These are phyloP conservation scores for Cystoderma amianthinum DNA, from an alignment of 768 basidiomycete species.

Conservation along the genomic window DNA sequence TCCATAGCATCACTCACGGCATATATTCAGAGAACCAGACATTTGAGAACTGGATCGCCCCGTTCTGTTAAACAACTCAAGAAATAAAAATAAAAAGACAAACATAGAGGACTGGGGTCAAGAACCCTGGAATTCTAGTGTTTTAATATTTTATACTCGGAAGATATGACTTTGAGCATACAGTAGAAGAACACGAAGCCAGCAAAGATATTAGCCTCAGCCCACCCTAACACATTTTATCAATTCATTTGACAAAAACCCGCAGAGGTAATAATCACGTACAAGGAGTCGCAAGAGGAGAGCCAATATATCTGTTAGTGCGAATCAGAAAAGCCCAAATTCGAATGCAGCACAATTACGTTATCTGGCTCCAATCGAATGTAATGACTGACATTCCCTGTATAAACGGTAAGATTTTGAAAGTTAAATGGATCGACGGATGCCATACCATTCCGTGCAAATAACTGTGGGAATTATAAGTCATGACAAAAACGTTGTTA, in stretches of 20 bases:
- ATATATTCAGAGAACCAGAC: conserved; percentile 47
- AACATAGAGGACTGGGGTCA: conserved; percentile 51
- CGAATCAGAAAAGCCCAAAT: not conserved
- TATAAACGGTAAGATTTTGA: conserved; percentile 4
- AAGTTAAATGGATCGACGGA: conserved; percentile 52
- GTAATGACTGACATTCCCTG: conserved; percentile 38
- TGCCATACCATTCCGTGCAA: conserved; percentile 41
- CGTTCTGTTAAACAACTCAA: not conserved
- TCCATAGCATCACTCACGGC: too few relatives aligned
- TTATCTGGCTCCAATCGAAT: conserved; percentile 56
- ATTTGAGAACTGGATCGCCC: conserved; percentile 45
- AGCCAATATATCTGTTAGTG: conserved; percentile 32
- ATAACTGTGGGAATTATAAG: too few relatives aligned
- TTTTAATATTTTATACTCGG: not conserved
- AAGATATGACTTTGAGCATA: conserved; percentile 10
- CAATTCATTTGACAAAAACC: not conserved
- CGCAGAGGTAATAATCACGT: conserved; percentile 1
- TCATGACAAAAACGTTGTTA: too few relatives aligned
- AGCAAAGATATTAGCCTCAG: conserved; percentile 55
- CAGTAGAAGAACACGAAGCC: conserved; percentile 66
- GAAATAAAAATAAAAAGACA: conserved; percentile 9
- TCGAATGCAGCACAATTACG: conserved; percentile 24
- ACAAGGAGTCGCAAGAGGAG: conserved; percentile 45
- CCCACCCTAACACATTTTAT: conserved; percentile 44
- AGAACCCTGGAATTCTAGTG: conserved; percentile 30